Percentiles rank a stretch among this genome's conserved stretches.
These are phyloP conservation scores for Amanita inopinata DNA, from an alignment of 768 basidiomycete genomes.

Conservation along the genomic window DNA sequence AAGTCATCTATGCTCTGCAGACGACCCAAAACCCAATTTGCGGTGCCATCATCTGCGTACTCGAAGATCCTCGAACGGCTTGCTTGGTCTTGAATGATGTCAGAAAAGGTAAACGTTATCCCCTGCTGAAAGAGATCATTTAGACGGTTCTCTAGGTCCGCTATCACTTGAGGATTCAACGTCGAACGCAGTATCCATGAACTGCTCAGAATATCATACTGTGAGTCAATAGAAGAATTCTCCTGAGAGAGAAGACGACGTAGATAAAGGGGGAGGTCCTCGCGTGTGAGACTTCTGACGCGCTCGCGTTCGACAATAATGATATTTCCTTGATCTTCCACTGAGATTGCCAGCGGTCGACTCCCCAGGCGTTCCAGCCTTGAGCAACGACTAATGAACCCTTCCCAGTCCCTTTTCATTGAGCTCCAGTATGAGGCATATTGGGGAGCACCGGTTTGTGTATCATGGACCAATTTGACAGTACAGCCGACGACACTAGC, in stretches of 20 bases:
- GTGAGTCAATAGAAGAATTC: slow-evolving; percentile 32
- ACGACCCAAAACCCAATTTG: slow-evolving; percentile 51
- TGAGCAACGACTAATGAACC: slow-evolving; percentile 83
- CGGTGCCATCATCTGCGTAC: slow-evolving; percentile 47
- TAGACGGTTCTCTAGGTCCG: slow-evolving; percentile 47
- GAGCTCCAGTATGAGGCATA: slow-evolving; percentile 77
- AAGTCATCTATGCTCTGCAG: slow-evolving; percentile 49
- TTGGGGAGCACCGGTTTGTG: slow-evolving; percentile 71
- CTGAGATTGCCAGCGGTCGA: slow-evolving; percentile 65
- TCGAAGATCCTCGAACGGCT: slow-evolving; percentile 42
- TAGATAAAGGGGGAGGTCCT: slow-evolving; percentile 59
- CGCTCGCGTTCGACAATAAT: slow-evolving; percentile 74
- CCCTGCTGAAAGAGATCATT: slow-evolving; percentile 67
- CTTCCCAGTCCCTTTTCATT: slow-evolving; percentile 91
- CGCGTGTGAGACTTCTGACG: slow-evolving; percentile 47
- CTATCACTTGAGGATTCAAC: slow-evolving; percentile 48
- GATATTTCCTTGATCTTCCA: slow-evolving; percentile 34
- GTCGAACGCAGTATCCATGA: slow-evolving; percentile 54
- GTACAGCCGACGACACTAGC: slow-evolving; percentile 82
- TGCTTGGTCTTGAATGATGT: slow-evolving; percentile 63
- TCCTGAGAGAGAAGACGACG: slow-evolving; percentile 39
- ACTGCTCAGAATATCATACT: slow-evolving; percentile 48
- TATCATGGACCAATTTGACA: slow-evolving; percentile 60
- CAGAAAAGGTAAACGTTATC: slow-evolving; percentile 65
- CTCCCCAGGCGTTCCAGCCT: slow-evolving; percentile 83